These are phyloP conservation scores for Exophiala calicioides DNA, from an alignment of 2,329 filamentous ascomycete genomes.

Conservation along the genomic window DNA sequence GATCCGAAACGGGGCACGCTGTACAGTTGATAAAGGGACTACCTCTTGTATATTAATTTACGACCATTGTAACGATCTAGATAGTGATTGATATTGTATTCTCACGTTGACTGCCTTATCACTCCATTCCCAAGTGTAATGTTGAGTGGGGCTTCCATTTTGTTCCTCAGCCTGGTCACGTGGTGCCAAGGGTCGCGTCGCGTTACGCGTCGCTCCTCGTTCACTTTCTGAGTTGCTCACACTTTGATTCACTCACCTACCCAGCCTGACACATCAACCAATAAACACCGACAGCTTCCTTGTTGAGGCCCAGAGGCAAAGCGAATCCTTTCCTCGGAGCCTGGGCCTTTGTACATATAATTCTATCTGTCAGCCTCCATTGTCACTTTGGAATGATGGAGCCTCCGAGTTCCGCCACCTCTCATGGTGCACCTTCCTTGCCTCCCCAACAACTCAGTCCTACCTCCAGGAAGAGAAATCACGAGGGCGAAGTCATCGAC, in stretches of 20 bases:
- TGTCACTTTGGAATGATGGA: constrained; percentile 4
- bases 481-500: constrained; percentile 16
- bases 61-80: too few species aligned
- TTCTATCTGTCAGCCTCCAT: not conserved
- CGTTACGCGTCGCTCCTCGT: constrained; percentile 3
- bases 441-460: constrained; percentile 17
- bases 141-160: too few species aligned
- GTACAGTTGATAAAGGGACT: constrained; percentile 6
- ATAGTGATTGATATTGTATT: too few species aligned
- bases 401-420: not conserved
- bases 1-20: constrained; percentile 11
- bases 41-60: not conserved
- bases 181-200: not conserved
- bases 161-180: constrained; percentile 12
- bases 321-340: too few species aligned
- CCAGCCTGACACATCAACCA: too few species aligned
- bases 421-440: constrained; percentile 12
- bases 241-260: too few species aligned
- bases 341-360: too few species aligned
- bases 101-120: too few species aligned
- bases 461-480: constrained; percentile 24
- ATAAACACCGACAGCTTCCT: too few species aligned
- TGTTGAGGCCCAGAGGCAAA: too few species aligned
- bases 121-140: too few species aligned
- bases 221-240: too few species aligned